Evolutionary conservation across 2,329 filamentous ascomycete genomes (phyloP).

Genomic region (Trichoderma atroviride): DNA sequence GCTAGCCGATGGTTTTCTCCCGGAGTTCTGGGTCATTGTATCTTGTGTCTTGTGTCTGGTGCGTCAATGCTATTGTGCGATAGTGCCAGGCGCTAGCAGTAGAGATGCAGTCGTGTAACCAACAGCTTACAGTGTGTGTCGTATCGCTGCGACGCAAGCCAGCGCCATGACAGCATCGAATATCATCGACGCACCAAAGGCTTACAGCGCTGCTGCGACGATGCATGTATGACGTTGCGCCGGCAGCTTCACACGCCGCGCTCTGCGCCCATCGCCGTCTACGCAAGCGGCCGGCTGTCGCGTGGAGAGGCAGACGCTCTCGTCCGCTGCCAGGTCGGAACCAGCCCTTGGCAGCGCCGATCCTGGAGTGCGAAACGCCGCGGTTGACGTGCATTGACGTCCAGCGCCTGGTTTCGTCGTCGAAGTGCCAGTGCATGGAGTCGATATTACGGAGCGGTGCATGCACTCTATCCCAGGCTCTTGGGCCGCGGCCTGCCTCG

Average conservation of each 20-base stretch:
- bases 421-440: background rate
- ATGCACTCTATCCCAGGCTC: background rate
- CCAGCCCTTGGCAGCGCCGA: slow-evolving; percentile 15
- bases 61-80: background rate
- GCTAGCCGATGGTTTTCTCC: background rate
- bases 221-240: background rate
- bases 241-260: background rate
- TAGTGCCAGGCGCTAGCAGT: background rate
- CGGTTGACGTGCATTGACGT: slow-evolving; percentile 23
- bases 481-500: background rate
- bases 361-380: slow-evolving; percentile 13
- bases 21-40: background rate
- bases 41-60: background rate
- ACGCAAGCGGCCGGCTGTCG: slow-evolving; percentile 5
- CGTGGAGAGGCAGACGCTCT: slow-evolving; percentile 1
- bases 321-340: slow-evolving; percentile 9
- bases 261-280: background rate
- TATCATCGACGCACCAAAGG: background rate
- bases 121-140: background rate
- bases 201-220: background rate
- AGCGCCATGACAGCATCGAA: background rate
- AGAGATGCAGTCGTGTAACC: background rate
- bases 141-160: background rate
- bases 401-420: background rate
- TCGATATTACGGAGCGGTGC: background rate